Conservation (phyloP, 2,329 filamentous ascomycete genomes). For the Lizonia empirigonia region DNA sequence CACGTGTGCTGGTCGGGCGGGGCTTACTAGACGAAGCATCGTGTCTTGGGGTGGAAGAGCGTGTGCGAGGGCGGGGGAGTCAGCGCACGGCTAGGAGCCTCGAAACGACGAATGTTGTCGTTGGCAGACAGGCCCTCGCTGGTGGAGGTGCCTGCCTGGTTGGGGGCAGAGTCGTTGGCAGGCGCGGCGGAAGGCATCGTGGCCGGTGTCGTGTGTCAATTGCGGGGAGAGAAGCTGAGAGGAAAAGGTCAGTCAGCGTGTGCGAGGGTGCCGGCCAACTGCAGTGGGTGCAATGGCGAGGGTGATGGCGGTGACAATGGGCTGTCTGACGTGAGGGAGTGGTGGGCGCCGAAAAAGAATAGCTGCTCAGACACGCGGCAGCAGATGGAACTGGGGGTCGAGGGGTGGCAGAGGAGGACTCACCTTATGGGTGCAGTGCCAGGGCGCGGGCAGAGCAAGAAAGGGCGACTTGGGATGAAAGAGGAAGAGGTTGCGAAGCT, state of each 20-base stretch:
- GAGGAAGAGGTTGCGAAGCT: slow-evolving; percentile 34
- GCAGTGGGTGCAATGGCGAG: neutral
- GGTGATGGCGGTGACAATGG: slow-evolving; percentile 3
- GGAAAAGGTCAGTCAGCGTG: slow-evolving; percentile 23
- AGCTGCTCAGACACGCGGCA: slow-evolving; percentile 21
- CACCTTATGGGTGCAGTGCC: slow-evolving; percentile 38
- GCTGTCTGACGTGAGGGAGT: slow-evolving; percentile 36
- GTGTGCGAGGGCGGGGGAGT: slow-evolving; percentile 87
- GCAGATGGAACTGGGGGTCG: slow-evolving; percentile 19
- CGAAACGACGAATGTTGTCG: slow-evolving; percentile 98
- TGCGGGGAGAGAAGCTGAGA: slow-evolving; percentile 1
- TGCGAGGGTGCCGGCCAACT: neutral
- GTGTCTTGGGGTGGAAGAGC: slow-evolving; percentile 98
- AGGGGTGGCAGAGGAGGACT: slow-evolving; percentile 17
- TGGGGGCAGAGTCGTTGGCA: slow-evolving; percentile 40
- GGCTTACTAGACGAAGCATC: slow-evolving; percentile 95
- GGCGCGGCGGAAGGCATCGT: slow-evolving; percentile 54
- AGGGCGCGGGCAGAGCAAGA: slow-evolving; percentile 20
- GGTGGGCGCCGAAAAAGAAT: slow-evolving; percentile 27
- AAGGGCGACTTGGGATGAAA: slow-evolving; percentile 32
- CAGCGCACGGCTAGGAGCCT: slow-evolving; percentile 86
- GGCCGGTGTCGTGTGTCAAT: slow-evolving; percentile 33
- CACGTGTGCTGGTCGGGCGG: slow-evolving; percentile 6
- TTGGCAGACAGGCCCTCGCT: slow-evolving; percentile 71
- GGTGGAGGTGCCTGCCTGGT: slow-evolving; percentile 40